Evolutionary conservation across 164 flowering plant species (phyloP), one percentile per base, ranked within the genome.

Genomic region (Piper betle): DNA sequence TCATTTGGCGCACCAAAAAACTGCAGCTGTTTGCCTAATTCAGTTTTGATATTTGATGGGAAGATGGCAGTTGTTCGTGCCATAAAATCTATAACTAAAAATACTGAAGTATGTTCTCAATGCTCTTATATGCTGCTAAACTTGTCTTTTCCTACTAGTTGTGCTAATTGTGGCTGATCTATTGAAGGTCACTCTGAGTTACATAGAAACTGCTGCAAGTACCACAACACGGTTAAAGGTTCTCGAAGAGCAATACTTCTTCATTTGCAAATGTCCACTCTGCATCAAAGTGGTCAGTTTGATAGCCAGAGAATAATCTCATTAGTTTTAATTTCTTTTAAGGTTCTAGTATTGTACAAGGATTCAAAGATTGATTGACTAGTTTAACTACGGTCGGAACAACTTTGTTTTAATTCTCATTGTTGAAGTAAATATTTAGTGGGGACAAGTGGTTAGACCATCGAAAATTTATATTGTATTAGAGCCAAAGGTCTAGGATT

Each of bases 171-270:
- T 74, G 33, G 4, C 71, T 63, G 11, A 55, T 37, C 64, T 65
- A 55, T 71, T 37, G 53, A 58, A 94, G 99, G 96, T 94, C 17
- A 64, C 62, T 46, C 88, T 94, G 60, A 87, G 90, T 73, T 94
- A 94, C 65, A 79, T 94, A 61, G 99, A 94, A 73, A 94, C 84
- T 74, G 99, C 99, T 72, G 96, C 86, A 75, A 91, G 88, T 78
- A 83, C 97, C 38, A 62, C 70, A 69, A 83, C 95, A 62, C 79
- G 99, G 73, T 86, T 78, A 69, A 90, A 86, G 69, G 68, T 85
- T 73, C 89, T 94, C 39, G 81, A 79, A 77, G 88, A 91, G 64
- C 96, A 91, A 64, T 91, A 94, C 76, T 64, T 77, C 55, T 94
- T 94, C 76, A 71, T 68, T 60, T 94, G 99, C 72, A 63, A 77